These are phyloP conservation scores for Dalechampia spathulata DNA, from an alignment of 441 rosid species.

Conservation along the genomic window DNA sequence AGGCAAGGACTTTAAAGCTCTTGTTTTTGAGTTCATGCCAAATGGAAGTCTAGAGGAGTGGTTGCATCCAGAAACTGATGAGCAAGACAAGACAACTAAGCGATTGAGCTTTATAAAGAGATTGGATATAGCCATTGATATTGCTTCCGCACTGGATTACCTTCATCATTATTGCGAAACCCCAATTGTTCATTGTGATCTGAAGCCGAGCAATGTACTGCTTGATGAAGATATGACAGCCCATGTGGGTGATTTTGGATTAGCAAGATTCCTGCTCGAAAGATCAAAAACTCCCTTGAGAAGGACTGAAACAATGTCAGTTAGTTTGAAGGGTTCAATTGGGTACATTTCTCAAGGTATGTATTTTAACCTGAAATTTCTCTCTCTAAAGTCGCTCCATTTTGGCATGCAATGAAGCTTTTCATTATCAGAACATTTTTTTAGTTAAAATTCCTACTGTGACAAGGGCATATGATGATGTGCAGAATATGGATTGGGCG, in stretches of 20 bases:
- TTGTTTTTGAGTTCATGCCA: slow-evolving; percentile 38
- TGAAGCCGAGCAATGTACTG: slow-evolving; percentile 20
- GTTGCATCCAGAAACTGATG: slow-evolving; percentile 20
- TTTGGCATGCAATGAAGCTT: no score
- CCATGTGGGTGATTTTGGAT: slow-evolving; percentile 29
- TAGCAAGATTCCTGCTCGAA: slow-evolving; percentile 24
- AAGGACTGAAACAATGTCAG: slow-evolving; percentile 16
- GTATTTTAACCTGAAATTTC: background rate
- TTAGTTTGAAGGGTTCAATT: slow-evolving; percentile 32
- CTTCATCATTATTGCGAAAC: slow-evolving; percentile 33
- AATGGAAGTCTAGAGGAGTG: slow-evolving; percentile 32
- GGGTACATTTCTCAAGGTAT: slow-evolving; percentile 45
- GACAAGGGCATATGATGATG: background rate
- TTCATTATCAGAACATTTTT: no score
- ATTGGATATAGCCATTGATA: slow-evolving; percentile 31
- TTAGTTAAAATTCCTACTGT: no score
- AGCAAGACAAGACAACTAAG: background rate
- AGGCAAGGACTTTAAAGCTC: slow-evolving; percentile 35
- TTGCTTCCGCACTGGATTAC: slow-evolving; percentile 44
- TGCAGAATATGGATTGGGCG: slow-evolving; percentile 24
- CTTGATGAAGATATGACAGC: slow-evolving; percentile 22
- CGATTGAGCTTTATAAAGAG: slow-evolving; percentile 24
- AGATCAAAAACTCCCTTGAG: slow-evolving; percentile 9
- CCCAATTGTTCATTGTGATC: slow-evolving; percentile 29
- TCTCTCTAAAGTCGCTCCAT: no score